Conservation (phyloP, 1,284 basidiomycete genomes). For the Coniferiporia sulphurascens region DNA sequence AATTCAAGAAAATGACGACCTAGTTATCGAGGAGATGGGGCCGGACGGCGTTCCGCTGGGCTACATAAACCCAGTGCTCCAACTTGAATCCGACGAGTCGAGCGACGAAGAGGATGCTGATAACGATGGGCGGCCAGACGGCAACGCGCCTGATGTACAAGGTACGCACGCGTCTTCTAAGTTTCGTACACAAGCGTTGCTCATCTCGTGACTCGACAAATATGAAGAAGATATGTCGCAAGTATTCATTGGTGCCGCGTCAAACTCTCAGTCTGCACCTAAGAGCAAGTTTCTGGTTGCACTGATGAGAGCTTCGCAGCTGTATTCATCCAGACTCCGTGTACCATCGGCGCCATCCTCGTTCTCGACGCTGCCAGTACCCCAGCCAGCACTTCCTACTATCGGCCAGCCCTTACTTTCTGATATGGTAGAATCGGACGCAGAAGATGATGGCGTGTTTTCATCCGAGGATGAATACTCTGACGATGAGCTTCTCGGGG, state of each 20-base stretch:
- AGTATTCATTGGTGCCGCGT: neutral
- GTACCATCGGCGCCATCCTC: neutral
- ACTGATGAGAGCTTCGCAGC: neutral
- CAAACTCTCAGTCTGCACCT: neutral
- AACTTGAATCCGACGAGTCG: neutral
- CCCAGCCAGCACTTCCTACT: neutral
- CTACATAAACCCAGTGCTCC: neutral
- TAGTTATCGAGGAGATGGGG: neutral
- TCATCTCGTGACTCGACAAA: neutral
- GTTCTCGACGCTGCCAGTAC: neutral
- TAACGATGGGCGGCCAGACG: neutral
- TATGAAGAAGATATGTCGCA: neutral
- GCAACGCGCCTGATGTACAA: neutral
- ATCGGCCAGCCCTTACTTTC: neutral
- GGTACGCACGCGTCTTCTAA: neutral
- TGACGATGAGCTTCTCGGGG: neutral
- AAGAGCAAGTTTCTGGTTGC: slow-evolving; percentile 5
- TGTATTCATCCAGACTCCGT: slow-evolving; percentile 2
- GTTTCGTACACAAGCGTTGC: neutral
- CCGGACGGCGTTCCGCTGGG: neutral
- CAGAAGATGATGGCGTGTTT: slow-evolving; percentile 1
- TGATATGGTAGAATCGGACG: neutral
- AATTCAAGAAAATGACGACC: neutral
- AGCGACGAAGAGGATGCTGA: slow-evolving; percentile 6
- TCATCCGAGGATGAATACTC: slow-evolving; percentile 4